Evolutionary conservation across 2,329 filamentous ascomycete species (phyloP).

Genomic region (Tolypocladium tropicale): DNA sequence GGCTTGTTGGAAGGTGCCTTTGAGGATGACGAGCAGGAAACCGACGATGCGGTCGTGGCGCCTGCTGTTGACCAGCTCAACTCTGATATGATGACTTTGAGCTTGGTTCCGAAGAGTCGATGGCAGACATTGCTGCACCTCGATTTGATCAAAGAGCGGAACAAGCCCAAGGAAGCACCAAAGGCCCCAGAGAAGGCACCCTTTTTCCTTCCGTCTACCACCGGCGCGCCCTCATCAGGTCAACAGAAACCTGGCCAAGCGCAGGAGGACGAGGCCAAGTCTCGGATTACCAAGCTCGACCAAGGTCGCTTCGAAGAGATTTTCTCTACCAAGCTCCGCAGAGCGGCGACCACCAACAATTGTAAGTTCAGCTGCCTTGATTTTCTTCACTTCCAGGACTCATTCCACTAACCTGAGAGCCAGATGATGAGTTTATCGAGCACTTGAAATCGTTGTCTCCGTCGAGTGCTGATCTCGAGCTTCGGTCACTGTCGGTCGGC

Average conservation of each 20-base stretch:
- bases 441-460: conserved; percentile 75
- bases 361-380: conserved; percentile 39
- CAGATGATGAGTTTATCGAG: conserved; percentile 58
- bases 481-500: conserved; percentile 60
- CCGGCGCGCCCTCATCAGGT: conserved; percentile 29
- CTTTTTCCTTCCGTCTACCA: conserved; percentile 77
- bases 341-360: conserved; percentile 42
- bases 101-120: conserved; percentile 75
- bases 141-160: conserved; percentile 84
- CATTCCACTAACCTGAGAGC: conserved; percentile 10
- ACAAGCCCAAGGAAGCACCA: conserved; percentile 85
- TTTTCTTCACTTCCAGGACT: conserved; percentile 2
- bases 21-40: conserved; percentile 41
- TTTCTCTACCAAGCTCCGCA: conserved; percentile 47
- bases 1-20: conserved; percentile 70
- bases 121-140: conserved; percentile 95
- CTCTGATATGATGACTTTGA: conserved; percentile 75
- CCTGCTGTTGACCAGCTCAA: conserved; percentile 66
- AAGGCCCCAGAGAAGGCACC: conserved; percentile 91
- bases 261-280: conserved; percentile 37
- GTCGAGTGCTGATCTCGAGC: conserved; percentile 79
- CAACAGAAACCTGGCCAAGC: conserved; percentile 19
- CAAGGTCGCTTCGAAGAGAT: conserved; percentile 44
- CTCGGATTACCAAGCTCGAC: conserved; percentile 61
- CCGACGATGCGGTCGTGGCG: conserved; percentile 43